phyloP scores from a whole-genome alignment of 306 rosid species.

The Casuarina equisetifolia region DNA sequence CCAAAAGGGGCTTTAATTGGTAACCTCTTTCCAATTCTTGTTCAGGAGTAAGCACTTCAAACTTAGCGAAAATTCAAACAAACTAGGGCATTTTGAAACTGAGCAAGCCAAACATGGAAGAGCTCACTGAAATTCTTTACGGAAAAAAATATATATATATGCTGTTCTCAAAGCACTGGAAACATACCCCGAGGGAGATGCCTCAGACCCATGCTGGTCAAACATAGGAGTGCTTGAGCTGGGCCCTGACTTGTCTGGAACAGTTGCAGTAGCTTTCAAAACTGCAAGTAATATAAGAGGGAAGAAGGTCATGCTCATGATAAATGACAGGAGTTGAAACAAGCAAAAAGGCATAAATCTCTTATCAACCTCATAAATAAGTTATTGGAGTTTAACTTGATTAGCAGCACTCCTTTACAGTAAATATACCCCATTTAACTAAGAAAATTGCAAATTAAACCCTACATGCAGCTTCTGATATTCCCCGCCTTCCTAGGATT shows the following conservation, averaged over 20 bases:
- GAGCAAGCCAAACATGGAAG: background rate
- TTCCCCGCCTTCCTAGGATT: background rate
- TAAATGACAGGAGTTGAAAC: background rate
- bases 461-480: background rate
- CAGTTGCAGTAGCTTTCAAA: slow-evolving; percentile 68
- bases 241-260: slow-evolving; percentile 58
- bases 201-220: slow-evolving; percentile 71
- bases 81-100: background rate
- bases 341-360: slow-evolving; percentile 10
- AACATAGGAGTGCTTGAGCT: slow-evolving; percentile 59
- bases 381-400: background rate
- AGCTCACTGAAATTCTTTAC: background rate
- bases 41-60: background rate
- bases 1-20: background rate
- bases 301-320: slow-evolving; percentile 16
- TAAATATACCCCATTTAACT: background rate
- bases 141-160: background rate
- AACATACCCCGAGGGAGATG: slow-evolving; percentile 65
- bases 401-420: background rate
- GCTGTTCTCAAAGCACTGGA: background rate
- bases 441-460: background rate
- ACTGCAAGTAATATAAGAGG: slow-evolving; percentile 46
- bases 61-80: background rate
- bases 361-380: background rate
- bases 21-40: slow-evolving; percentile 6